These are phyloP conservation scores for Nadsonia starkeyi-henricii DNA, from an alignment of 1,139 yeast species.

Conservation along the genomic window DNA sequence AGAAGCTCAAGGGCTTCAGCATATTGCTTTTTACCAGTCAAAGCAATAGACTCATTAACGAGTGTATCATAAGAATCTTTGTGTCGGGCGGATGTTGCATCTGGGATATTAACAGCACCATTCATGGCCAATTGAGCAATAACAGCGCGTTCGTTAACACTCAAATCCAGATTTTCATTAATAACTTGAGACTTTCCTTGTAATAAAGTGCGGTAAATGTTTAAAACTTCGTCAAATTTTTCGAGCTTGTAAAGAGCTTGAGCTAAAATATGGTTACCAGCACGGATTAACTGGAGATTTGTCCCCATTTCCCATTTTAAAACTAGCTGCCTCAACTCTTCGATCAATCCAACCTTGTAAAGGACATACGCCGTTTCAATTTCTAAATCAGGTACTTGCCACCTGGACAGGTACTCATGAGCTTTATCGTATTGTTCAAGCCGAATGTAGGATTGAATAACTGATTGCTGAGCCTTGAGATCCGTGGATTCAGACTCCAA, in stretches of 20 bases:
- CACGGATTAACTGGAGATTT: constrained; percentile 24
- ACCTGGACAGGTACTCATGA: constrained; percentile 22
- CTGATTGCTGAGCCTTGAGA: constrained; percentile 40
- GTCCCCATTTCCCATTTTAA: constrained; percentile 18
- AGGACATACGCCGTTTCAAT: constrained; percentile 52
- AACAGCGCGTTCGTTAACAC: constrained; percentile 58
- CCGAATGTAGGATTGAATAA: constrained; percentile 57
- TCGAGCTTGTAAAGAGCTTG: constrained; percentile 68
- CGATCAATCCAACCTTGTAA: constrained; percentile 49
- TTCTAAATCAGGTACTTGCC: constrained; percentile 7
- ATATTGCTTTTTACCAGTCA: constrained; percentile 33
- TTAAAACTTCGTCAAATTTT: constrained; percentile 37
- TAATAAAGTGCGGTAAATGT: constrained; percentile 29
- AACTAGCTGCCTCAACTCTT: constrained; percentile 24
- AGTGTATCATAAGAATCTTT: constrained; percentile 37
- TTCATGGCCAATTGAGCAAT: constrained; percentile 34
- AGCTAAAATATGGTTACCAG: constrained; percentile 64
- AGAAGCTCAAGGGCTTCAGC: constrained; percentile 34
- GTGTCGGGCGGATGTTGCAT: constrained; percentile 8
- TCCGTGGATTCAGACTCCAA: constrained; percentile 34
- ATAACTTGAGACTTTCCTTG: constrained; percentile 16
- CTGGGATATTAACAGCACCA: constrained; percentile 7
- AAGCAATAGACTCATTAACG: constrained; percentile 57
- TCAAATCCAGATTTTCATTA: constrained; percentile 35
- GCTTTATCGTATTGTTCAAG: constrained; percentile 57